Evolutionary conservation across 1,139 yeast genomes (phyloP).

Genomic region (Pneumocystis jirovecii): DNA sequence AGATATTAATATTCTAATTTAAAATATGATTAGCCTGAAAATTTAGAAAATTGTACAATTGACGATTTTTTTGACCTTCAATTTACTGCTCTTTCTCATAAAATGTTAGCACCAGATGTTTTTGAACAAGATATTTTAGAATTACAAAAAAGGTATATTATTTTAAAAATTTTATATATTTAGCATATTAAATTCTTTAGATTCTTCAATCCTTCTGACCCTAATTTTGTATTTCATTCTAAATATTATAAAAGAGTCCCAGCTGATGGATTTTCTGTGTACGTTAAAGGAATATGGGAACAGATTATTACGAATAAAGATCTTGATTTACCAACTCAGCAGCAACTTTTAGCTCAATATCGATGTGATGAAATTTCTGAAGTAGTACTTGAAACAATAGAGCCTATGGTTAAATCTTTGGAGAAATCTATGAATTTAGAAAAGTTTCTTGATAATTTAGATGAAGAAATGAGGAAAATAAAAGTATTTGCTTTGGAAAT

Average conservation of each 20-base stretch:
- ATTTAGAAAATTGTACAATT: constrained; percentile 36
- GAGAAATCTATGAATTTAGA: constrained; percentile 11
- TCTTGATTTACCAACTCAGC: constrained; percentile 91
- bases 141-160: constrained; percentile 37
- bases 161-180: neutral
- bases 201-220: constrained; percentile 23
- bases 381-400: constrained; percentile 31
- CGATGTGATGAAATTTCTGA: constrained; percentile 79
- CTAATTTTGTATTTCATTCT: constrained; percentile 40
- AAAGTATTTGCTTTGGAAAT: constrained; percentile 31
- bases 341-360: constrained; percentile 81
- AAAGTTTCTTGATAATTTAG: constrained; percentile 12
- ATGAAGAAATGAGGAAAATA: constrained; percentile 27
- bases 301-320: constrained; percentile 88
- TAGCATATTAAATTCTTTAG: constrained; percentile 15
- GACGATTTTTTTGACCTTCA: constrained; percentile 72
- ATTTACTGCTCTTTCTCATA: constrained; percentile 74
- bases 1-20: neutral
- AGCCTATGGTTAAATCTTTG: constrained; percentile 11
- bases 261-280: constrained; percentile 89
- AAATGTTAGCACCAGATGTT: constrained; percentile 60
- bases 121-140: constrained; percentile 48
- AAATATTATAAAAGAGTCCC: constrained; percentile 78
- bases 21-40: constrained; percentile 35
- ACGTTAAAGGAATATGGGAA: constrained; percentile 84